Conservation (phyloP, 1,284 basidiomycete genomes). For the Pterula multifida region DNA sequence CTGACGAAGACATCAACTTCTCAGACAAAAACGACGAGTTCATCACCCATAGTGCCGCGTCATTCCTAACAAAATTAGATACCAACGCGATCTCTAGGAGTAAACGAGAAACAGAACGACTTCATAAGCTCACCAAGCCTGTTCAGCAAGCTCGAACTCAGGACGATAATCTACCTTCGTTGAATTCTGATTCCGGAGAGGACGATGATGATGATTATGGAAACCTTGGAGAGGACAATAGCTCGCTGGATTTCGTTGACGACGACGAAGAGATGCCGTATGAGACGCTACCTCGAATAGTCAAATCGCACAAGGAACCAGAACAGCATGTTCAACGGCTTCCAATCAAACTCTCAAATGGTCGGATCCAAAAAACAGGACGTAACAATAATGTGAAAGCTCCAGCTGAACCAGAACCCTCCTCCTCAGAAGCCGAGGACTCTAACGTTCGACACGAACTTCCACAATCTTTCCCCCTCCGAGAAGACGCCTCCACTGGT, state of each 20-base stretch:
- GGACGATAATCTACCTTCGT: constrained; percentile 13
- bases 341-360: constrained; percentile 78
- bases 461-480: constrained; percentile 12
- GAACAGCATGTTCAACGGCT: constrained; percentile 50
- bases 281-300: constrained; percentile 46
- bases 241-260: constrained; percentile 15
- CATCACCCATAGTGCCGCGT: constrained; percentile 40
- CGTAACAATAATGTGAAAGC: constrained; percentile 27
- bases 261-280: constrained; percentile 50
- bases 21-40: constrained; percentile 52
- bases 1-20: constrained; percentile 32
- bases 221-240: constrained; percentile 17
- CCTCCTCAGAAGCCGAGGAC: constrained; percentile 23
- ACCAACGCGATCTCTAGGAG: constrained; percentile 53
- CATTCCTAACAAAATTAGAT: constrained; percentile 38
- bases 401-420: constrained; percentile 16
- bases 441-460: constrained; percentile 12
- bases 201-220: constrained; percentile 3
- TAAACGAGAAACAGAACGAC: constrained; percentile 59
- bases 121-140: constrained; percentile 55
- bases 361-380: constrained; percentile 54
- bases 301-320: constrained; percentile 31
- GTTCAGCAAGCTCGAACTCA: constrained; percentile 21
- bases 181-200: constrained; percentile 7
- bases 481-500: constrained; percentile 65